phyloP scores from a whole-genome alignment of 805 yeast species.

The Kazachstania taianensis region DNA sequence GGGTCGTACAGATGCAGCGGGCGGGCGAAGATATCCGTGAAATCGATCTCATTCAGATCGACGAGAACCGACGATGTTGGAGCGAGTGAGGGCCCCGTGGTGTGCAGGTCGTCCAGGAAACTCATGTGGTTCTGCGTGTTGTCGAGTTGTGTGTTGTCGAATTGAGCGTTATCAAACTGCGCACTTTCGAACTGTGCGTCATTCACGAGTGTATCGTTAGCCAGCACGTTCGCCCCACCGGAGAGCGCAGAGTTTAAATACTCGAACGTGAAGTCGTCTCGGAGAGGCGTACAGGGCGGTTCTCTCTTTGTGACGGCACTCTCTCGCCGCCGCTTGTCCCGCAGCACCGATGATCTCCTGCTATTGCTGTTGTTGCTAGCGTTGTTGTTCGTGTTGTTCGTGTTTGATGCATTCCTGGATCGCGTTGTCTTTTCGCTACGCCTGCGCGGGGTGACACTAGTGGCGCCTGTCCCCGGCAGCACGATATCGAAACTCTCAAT shows the following conservation, averaged over 20 bases:
- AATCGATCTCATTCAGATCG: conserved; percentile 28
- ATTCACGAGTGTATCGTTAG: neutral
- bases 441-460: neutral
- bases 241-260: no score
- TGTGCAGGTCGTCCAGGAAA: neutral
- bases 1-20: neutral
- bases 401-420: no score
- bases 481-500: conserved; percentile 28
- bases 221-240: conserved; percentile 12
- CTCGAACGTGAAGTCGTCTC: no score
- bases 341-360: no score
- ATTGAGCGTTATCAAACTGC: neutral
- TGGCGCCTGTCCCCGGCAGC: conserved; percentile 16
- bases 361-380: conserved; percentile 8
- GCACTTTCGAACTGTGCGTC: neutral
- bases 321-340: conserved; percentile 10
- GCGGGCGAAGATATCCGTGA: conserved; percentile 22
- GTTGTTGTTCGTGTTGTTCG: neutral
- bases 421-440: no score
- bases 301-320: conserved; percentile 9
- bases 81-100: neutral
- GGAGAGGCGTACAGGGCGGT: neutral
- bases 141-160: neutral
- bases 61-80: conserved; percentile 2
- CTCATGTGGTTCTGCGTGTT: neutral